Conservation (phyloP, 345 rosid genomes). For the Gynandropsis gynandra region DNA sequence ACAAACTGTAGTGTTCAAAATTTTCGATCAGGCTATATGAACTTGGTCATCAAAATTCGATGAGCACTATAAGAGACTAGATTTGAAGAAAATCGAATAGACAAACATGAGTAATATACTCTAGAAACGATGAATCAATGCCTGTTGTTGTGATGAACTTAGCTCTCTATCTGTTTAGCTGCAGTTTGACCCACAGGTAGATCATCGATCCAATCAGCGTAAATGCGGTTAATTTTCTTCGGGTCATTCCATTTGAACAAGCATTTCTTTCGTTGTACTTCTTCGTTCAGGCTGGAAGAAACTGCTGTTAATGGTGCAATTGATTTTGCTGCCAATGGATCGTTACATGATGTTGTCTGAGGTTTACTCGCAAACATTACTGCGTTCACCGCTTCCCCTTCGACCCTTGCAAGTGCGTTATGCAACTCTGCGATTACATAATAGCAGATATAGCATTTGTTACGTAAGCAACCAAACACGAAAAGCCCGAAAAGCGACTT, state of each 20-base stretch:
- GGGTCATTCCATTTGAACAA: slow-evolving; percentile 69
- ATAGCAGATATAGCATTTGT: slow-evolving; percentile 3
- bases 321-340: slow-evolving; percentile 33
- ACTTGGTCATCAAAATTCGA: too few species aligned
- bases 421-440: slow-evolving; percentile 52
- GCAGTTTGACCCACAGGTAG: slow-evolving; percentile 49
- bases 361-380: slow-evolving; percentile 34
- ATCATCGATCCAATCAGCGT: slow-evolving; percentile 95
- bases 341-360: slow-evolving; percentile 28
- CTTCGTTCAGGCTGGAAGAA: slow-evolving; percentile 38
- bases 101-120: too few species aligned
- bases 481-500: slow-evolving; percentile 8
- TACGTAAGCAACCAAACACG: slow-evolving; percentile 11
- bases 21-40: too few species aligned
- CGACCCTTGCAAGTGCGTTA: slow-evolving; percentile 37
- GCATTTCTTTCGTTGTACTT: slow-evolving; percentile 48
- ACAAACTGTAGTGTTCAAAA: too few species aligned
- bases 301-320: slow-evolving; percentile 18
- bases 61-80: too few species aligned
- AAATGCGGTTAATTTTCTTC: slow-evolving; percentile 77
- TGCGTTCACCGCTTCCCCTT: slow-evolving; percentile 46
- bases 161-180: slow-evolving; percentile 44
- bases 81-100: too few species aligned
- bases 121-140: too few species aligned
- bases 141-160: slow-evolving; percentile 4